Evolutionary conservation across 1,284 basidiomycete species (phyloP), one percentile per base, ranked within the genome.

Genomic region (Moesziomyces antarcticus): DNA sequence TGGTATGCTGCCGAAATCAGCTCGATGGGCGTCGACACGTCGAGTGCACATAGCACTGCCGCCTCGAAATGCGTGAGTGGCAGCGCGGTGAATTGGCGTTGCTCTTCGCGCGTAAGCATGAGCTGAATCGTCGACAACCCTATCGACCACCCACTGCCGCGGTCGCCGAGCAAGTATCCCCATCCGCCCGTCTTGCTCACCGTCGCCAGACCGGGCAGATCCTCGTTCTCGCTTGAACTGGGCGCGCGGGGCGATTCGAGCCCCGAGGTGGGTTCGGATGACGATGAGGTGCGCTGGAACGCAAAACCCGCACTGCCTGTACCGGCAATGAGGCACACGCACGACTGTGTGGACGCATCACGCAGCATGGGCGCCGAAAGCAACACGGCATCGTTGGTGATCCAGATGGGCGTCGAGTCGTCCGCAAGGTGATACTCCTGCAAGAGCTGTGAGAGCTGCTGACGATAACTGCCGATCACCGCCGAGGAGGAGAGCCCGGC

Each of bases 271-370:
- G 21, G 2, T 25, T 50, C 14, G 2, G n/a, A 44, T 3, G 33
- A 18, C 8, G 63, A 24, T n/a, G 63, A 52, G 5, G 70, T 73
- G 45, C 71, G 61, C 43, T 63, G 58, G 30, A 74, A 74, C 0
- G 66, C 72, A 16, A 74, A 74, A 7, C 72, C 72, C 9, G 72
- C 72, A 55, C 67, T 70, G 25, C 72, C 72, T 0, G 72, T 74
- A 10, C 72, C 72, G 0, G 72, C 72, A n/a, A 74, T 67, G 25
- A 74, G 46, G 50, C 72, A 74, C 21, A 74, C 72, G 21, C 66
- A 68, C 18, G 54, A 55, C 25, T 66, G 61, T 0, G 63, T 66
- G 25, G 46, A 49, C 11, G 52, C 47, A 40, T 74, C 67, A 11
- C 66, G 25, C 33, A 74, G 33, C 72, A 74, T 69, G 9, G 67